Evolutionary conservation across 2,329 filamentous ascomycete species (phyloP), one percentile per base, ranked within the genome.

Genomic region (Raffaelea ambrosiae): DNA sequence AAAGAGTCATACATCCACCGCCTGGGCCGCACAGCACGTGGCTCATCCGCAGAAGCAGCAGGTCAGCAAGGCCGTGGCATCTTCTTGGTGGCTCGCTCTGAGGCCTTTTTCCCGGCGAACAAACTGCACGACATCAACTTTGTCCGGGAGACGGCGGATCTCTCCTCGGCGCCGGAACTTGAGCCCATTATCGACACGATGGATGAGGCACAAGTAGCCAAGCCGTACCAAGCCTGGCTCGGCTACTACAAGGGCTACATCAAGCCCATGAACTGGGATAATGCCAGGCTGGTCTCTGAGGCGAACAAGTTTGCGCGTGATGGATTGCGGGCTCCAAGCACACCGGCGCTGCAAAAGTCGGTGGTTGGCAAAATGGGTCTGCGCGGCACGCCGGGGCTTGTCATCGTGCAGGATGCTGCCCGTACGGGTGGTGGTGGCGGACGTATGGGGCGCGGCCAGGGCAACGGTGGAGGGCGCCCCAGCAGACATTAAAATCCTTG

Each of bases 1-100:
- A 74, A 75, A 53, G 77, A 84, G 59, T 75, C 77, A 43, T 85
- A 85, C 64, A 77, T 85, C 50, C 82, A 85, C 60, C 79, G 81
- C 39, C 69, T 85, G 13, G 81, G 82, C 46, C 79, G 81, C 42
- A 85, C 82, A 3, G 81, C 75, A 5, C 79, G 82, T 48, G 79
- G 79, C n/a, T 81, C 80, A 46, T 44, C 46, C 1, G 79, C 81
- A 36, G 61, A 72, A 2, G 59, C n/a, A 64, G 2, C 79, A 84
- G 55, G 54, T 63, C 0, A 40, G n/a, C 38, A 46, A 11, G 80
- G 82, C 40, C 74, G 79, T 43, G 82, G 80, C 35, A 77, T 81
- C 60, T 66, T 84, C 29, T 65, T 86, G 44, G 60, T 83, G 22
- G 66, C 74, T 29, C 61, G 72, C 3, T 59, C 64, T 3, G 81